Evolutionary conservation across 1,284 basidiomycete species (phyloP).

Genomic region (Marasmius fiardii): DNA sequence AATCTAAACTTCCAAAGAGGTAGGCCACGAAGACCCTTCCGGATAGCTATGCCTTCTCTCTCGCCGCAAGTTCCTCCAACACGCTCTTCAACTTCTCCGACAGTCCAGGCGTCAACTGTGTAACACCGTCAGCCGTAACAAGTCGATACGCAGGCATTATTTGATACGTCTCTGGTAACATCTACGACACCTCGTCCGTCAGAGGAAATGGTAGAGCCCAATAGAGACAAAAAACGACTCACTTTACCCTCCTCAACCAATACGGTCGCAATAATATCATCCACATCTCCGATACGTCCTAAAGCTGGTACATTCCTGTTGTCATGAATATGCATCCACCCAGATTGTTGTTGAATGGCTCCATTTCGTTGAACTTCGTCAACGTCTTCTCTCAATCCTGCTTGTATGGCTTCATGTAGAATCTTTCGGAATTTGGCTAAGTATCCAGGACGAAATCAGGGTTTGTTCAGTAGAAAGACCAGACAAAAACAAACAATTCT

Average conservation of each 20-base stretch:
- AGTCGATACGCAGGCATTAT: conserved; percentile 79
- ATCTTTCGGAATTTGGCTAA: conserved; percentile 60
- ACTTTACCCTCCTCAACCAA: conserved; percentile 68
- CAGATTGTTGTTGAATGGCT: conserved; percentile 60
- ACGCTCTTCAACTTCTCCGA: conserved; percentile 38
- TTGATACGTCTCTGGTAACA: conserved; percentile 67
- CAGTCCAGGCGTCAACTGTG: conserved; percentile 61
- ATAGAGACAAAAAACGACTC: conserved; percentile 12
- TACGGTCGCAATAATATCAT: conserved; percentile 77
- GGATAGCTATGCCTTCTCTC: conserved; percentile 1
- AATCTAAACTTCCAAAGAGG: too few relatives aligned
- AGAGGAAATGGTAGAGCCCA: neutral
- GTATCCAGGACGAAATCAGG: neutral
- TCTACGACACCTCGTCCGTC: conserved; percentile 35
- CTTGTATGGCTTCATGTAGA: conserved; percentile 56
- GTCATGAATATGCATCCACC: conserved; percentile 85
- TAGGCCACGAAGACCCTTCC: too few relatives aligned
- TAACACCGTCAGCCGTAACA: conserved; percentile 66
- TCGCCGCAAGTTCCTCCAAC: conserved; percentile 14
- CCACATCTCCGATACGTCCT: conserved; percentile 71
- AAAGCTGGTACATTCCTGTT: conserved; percentile 67
- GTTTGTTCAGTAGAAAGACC: neutral
- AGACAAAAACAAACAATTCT: conserved; percentile 51
- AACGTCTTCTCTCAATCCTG: conserved; percentile 48
- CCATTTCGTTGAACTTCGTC: conserved; percentile 66